Conservation (phyloP, 1,284 basidiomycete genomes). For the Pholiota adiposa region DNA sequence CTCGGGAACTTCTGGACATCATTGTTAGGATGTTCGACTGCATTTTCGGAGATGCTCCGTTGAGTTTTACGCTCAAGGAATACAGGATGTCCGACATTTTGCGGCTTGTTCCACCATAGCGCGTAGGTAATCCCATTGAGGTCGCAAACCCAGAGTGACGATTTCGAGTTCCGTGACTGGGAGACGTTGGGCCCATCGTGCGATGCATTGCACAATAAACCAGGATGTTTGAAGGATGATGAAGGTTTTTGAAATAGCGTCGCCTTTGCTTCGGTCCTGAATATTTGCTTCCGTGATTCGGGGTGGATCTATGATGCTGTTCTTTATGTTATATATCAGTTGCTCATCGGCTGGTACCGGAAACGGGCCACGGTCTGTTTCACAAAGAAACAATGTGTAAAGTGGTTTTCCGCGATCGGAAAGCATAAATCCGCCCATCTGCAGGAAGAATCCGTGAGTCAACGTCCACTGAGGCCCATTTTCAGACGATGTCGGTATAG, state of each 20-base stretch:
- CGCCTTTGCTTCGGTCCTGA: conserved; percentile 29
- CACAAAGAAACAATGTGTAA: no score
- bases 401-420: conserved; percentile 12
- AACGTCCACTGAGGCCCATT: conserved; percentile 14
- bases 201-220: conserved; percentile 32
- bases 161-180: conserved; percentile 28
- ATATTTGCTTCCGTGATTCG: conserved; percentile 26
- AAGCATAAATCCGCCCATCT: conserved; percentile 24
- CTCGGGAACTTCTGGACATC: no score
- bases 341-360: no score
- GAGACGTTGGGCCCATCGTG: conserved; percentile 23
- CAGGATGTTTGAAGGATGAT: conserved; percentile 30
- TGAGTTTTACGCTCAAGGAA: neutral
- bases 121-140: conserved; percentile 24
- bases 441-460: conserved; percentile 19
- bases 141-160: conserved; percentile 15
- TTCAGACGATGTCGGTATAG: no score
- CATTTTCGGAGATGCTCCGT: no score
- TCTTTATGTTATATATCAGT: neutral
- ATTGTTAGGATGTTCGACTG: no score
- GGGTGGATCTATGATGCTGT: conserved; percentile 10
- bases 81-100: conserved; percentile 16
- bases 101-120: conserved; percentile 34
- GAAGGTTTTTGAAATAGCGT: conserved; percentile 29
- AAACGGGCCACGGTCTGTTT: no score